Percentiles rank a stretch among this genome's conserved stretches.
Evolutionary conservation across 257 asterid species (phyloP).

Genomic region (Solanum rostratum): DNA sequence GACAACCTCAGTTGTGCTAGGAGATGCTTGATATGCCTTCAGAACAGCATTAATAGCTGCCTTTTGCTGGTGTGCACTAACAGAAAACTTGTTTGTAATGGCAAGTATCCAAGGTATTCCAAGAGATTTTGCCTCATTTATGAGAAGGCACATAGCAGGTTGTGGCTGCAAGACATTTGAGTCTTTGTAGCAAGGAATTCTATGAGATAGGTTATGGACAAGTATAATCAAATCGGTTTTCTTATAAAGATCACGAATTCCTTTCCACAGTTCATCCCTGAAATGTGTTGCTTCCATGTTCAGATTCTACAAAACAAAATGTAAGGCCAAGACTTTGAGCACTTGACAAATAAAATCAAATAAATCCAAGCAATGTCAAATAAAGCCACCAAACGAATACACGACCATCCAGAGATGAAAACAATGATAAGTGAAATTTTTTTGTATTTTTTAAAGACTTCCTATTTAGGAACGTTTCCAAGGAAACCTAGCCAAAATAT

Average conservation of each 20-base stretch:
- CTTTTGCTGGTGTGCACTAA: slow-evolving; percentile 92
- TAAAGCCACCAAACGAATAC: not conserved
- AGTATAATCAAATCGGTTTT: slow-evolving; percentile 85
- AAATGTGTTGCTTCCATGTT: slow-evolving; percentile 70
- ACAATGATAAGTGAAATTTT: not conserved
- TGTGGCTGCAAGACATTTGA: slow-evolving; percentile 37
- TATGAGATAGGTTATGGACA: slow-evolving; percentile 92
- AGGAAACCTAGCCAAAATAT: not conserved
- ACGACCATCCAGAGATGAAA: not conserved
- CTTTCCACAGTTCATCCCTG: slow-evolving; percentile 95
- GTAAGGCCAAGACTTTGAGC: not conserved
- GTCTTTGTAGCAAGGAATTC: slow-evolving; percentile 57
- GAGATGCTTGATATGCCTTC: slow-evolving; percentile 81
- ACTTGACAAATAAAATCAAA: not conserved
- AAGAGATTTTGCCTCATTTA: slow-evolving; percentile 87
- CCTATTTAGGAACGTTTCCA: not conserved
- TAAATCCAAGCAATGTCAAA: slow-evolving; percentile 1
- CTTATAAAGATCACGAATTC: slow-evolving; percentile 84
- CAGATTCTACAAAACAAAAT: slow-evolving; percentile 49
- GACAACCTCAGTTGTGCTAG: slow-evolving; percentile 57
- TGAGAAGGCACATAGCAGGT: slow-evolving; percentile 69
- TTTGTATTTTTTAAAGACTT: not conserved
- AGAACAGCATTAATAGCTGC: slow-evolving; percentile 58
- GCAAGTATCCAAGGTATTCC: slow-evolving; percentile 97
- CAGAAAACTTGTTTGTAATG: slow-evolving; percentile 86